These are phyloP conservation scores for Xylariaceae sp. DNA, from an alignment of 2,329 filamentous ascomycete species.

Conservation along the genomic window DNA sequence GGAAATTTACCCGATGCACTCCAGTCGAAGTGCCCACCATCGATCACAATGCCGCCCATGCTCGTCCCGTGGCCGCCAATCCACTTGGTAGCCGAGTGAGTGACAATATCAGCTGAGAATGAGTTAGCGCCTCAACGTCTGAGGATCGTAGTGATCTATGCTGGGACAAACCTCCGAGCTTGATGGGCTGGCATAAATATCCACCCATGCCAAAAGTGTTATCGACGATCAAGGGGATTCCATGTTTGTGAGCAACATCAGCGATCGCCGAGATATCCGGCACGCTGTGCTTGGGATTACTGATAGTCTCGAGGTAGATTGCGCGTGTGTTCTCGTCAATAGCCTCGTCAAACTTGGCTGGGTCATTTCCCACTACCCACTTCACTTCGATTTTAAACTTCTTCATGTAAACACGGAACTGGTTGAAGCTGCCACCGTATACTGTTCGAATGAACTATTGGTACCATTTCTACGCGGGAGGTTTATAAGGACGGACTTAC, in stretches of 20 bases:
- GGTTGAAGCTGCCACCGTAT: slow-evolving; percentile 47
- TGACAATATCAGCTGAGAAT: slow-evolving; percentile 66
- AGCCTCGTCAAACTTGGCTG: slow-evolving; percentile 39
- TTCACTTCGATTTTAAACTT: slow-evolving; percentile 47
- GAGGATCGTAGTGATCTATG: neutral
- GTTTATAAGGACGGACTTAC: slow-evolving; percentile 29
- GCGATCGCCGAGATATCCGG: slow-evolving; percentile 72
- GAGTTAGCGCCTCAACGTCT: slow-evolving; percentile 19
- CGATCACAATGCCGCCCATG: slow-evolving; percentile 70
- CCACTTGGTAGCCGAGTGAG: slow-evolving; percentile 76
- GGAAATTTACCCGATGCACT: slow-evolving; percentile 71
- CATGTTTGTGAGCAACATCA: slow-evolving; percentile 58
- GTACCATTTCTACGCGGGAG: neutral
- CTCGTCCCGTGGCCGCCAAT: slow-evolving; percentile 76
- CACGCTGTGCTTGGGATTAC: slow-evolving; percentile 49
- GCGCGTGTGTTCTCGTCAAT: slow-evolving; percentile 41
- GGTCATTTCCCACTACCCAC: slow-evolving; percentile 42
- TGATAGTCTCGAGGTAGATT: slow-evolving; percentile 43
- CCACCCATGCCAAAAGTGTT: slow-evolving; percentile 77
- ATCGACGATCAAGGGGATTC: slow-evolving; percentile 56
- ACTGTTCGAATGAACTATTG: slow-evolving; percentile 30
- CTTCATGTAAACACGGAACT: slow-evolving; percentile 46
- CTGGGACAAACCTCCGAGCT: slow-evolving; percentile 56
- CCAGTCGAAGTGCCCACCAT: slow-evolving; percentile 76
- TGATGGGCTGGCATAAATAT: slow-evolving; percentile 69